Evolutionary conservation across 169 alveolate species (phyloP).

Genomic region (Eimeria falciformis): DNA sequence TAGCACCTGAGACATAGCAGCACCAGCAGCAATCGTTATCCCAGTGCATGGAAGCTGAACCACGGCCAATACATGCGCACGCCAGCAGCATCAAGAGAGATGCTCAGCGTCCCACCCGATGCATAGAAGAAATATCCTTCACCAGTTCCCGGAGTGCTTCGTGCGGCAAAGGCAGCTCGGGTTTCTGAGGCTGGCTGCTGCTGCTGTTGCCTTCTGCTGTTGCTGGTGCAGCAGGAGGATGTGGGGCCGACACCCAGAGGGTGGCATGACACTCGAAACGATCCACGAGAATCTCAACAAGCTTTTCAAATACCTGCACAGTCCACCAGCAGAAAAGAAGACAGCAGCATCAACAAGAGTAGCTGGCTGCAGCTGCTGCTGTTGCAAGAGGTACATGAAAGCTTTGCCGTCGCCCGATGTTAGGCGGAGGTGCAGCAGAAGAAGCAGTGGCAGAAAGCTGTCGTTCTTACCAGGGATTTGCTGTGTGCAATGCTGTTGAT

Average conservation of each 20-base stretch:
- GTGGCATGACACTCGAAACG: conserved; percentile 29
- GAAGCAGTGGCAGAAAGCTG: neutral
- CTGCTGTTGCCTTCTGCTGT: neutral
- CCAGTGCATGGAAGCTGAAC: neutral
- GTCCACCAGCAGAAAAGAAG: neutral
- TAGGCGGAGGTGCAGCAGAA: neutral
- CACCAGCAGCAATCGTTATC: conserved; percentile 15
- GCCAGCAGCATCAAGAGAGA: conserved; percentile 27
- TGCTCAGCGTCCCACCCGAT: neutral
- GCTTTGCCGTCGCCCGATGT: no score
- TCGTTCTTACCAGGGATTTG: neutral
- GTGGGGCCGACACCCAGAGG: conserved; percentile 48
- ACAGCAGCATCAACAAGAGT: neutral
- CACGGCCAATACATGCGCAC: neutral
- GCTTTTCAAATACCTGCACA: conserved; percentile 33
- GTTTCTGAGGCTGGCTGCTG: neutral
- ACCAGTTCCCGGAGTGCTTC: conserved; percentile 40
- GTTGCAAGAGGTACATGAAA: no score
- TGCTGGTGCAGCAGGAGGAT: neutral
- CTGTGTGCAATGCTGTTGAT: neutral
- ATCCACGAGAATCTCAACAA: conserved; percentile 33
- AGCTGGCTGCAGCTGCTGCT: neutral
- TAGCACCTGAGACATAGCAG: conserved; percentile 28
- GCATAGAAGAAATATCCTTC: conserved; percentile 13
- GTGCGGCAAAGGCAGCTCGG: conserved; percentile 46